These are phyloP conservation scores for Stentor roeselii DNA, from an alignment of 73 alveolate species.

Conservation along the genomic window DNA sequence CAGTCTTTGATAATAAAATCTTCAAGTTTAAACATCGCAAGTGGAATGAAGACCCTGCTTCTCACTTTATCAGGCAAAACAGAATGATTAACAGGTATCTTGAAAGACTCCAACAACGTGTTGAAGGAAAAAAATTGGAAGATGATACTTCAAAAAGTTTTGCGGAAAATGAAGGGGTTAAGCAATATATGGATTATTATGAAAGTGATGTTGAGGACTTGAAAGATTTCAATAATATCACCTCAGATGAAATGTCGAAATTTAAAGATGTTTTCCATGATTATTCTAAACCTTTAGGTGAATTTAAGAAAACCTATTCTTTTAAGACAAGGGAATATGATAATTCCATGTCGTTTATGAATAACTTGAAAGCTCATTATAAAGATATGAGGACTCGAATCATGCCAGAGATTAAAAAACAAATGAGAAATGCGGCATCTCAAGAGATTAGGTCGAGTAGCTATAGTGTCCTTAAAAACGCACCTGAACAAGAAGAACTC, in stretches of 20 bases:
- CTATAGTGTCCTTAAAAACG: neutral
- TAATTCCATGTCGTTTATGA: too few species aligned
- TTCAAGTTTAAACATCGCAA: constrained; percentile 76
- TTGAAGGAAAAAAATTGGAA: neutral
- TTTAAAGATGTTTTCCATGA: constrained; percentile 48
- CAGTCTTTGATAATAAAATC: constrained; percentile 67
- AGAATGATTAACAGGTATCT: constrained; percentile 70
- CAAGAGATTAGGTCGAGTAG: neutral
- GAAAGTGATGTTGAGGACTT: constrained; percentile 78
- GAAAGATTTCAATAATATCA: constrained; percentile 41
- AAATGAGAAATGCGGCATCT: neutral
- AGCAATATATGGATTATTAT: constrained; percentile 72
- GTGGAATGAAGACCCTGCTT: constrained; percentile 59
- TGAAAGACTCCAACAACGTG: constrained; percentile 59
- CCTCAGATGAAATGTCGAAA: constrained; percentile 43
- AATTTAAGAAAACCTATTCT: neutral
- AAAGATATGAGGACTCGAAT: neutral
- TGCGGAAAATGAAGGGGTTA: constrained; percentile 51
- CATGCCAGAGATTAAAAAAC: neutral
- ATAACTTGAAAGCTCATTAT: neutral
- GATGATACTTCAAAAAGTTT: constrained; percentile 37
- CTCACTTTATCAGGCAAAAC: constrained; percentile 53
- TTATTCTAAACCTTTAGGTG: constrained; percentile 25
- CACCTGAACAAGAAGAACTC: neutral
- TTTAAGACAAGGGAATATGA: neutral